Conservation (phyloP, 225 moss, liverwort and hornwort genomes). For the Asterella californica region DNA sequence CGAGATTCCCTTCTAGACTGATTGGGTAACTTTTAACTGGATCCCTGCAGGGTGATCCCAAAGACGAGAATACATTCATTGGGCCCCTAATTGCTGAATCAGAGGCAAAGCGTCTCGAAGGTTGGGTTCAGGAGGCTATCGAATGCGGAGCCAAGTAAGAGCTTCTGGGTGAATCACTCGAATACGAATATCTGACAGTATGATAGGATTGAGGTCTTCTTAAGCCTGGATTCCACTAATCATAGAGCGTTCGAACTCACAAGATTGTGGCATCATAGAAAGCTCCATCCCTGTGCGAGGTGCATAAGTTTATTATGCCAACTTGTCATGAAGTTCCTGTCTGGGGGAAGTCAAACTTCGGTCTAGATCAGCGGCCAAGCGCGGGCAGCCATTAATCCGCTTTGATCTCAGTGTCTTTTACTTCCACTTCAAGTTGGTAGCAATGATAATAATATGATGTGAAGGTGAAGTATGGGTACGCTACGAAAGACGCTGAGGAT, state of each 20-base stretch:
- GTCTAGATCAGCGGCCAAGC: not conserved
- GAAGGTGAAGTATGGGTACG: not conserved
- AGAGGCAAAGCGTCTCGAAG: conserved; percentile 47
- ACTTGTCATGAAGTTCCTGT: not conserved
- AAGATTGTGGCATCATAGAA: conserved; percentile 42
- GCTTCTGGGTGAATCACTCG: not conserved
- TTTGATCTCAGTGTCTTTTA: no score
- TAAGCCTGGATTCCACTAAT: not conserved
- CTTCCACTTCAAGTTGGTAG: no score
- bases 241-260: not conserved
- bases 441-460: no score
- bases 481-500: no score
- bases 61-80: conserved; percentile 39
- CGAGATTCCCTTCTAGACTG: not conserved
- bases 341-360: not conserved
- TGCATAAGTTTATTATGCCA: not conserved
- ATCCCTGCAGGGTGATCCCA: conserved; percentile 42
- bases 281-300: conserved; percentile 37
- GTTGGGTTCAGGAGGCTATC: conserved; percentile 41
- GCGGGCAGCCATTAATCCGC: no score
- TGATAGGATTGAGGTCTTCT: not conserved
- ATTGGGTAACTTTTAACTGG: not conserved
- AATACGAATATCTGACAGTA: not conserved
- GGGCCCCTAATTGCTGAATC: conserved; percentile 46
- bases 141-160: conserved; percentile 35